phyloP scores from a whole-genome alignment of 768 basidiomycete genomes.

The Dentipellis fragilis region DNA sequence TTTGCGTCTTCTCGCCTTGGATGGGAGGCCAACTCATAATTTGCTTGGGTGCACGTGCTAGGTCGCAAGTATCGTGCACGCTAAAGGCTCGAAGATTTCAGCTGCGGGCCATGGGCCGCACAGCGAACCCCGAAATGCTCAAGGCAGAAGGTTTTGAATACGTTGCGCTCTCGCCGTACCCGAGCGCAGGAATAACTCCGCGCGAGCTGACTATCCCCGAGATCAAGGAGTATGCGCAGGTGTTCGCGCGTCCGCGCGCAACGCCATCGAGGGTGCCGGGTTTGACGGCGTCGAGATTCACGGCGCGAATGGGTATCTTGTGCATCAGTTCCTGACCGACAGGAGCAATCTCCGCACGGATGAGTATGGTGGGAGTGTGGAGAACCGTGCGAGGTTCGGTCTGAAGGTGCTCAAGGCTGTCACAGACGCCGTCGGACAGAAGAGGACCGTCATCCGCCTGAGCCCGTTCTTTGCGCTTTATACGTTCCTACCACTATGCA shows the following conservation, averaged over 20 bases:
- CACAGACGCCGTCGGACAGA: neutral
- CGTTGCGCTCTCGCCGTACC: neutral
- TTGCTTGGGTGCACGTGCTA: too few relatives aligned
- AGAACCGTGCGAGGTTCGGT: neutral
- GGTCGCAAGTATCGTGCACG: slow-evolving; percentile 23
- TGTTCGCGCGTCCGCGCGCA: neutral
- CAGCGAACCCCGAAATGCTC: slow-evolving; percentile 7
- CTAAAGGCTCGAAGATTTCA: slow-evolving; percentile 26
- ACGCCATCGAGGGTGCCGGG: slow-evolving; percentile 8
- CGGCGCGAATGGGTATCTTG: slow-evolving; percentile 21
- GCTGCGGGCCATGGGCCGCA: slow-evolving; percentile 27
- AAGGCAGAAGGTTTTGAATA: neutral
- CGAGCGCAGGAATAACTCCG: neutral
- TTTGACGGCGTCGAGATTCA: slow-evolving; percentile 22
- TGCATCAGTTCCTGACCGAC: slow-evolving; percentile 32
- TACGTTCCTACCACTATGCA: neutral
- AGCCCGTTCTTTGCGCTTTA: neutral
- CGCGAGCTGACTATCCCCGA: slow-evolving; percentile 4
- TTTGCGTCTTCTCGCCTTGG: too few relatives aligned
- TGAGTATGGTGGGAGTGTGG: slow-evolving; percentile 19
- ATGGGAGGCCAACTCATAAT: too few relatives aligned
- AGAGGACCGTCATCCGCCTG: neutral
- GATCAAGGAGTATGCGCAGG: slow-evolving; percentile 4
- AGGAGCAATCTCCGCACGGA: slow-evolving; percentile 28
- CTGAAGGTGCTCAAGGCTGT: neutral